phyloP scores from a whole-genome alignment of 768 basidiomycete genomes.

The Hirschioporus abietinus region DNA sequence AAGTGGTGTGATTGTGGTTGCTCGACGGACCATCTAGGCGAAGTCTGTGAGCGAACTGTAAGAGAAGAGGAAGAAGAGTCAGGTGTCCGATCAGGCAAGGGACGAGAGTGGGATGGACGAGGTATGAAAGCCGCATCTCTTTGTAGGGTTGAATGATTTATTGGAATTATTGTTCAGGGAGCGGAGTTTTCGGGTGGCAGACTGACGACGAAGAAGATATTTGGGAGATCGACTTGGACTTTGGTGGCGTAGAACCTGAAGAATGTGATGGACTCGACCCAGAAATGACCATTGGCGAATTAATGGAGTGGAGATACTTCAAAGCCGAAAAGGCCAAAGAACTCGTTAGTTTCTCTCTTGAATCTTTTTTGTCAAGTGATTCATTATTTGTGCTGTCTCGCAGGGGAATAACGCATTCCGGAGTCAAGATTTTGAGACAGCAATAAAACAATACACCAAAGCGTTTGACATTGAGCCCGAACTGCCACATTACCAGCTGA shows the following conservation, averaged over 20 bases:
- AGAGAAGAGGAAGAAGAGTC: slow-evolving; percentile 63
- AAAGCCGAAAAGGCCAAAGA: slow-evolving; percentile 71
- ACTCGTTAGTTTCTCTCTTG: slow-evolving; percentile 34
- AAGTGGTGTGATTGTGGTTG: slow-evolving; percentile 84
- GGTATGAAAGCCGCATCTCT: slow-evolving; percentile 28
- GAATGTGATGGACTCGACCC: slow-evolving; percentile 35
- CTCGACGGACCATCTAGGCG: slow-evolving; percentile 71
- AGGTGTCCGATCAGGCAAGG: slow-evolving; percentile 55
- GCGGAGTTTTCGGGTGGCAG: slow-evolving; percentile 68
- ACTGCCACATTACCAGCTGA: slow-evolving; percentile 70
- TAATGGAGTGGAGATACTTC: slow-evolving; percentile 71
- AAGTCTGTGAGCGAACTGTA: slow-evolving; percentile 71
- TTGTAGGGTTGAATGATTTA: background rate
- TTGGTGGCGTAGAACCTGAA: slow-evolving; percentile 49
- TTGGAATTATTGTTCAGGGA: slow-evolving; percentile 27
- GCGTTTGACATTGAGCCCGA: slow-evolving; percentile 66
- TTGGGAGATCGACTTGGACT: slow-evolving; percentile 69
- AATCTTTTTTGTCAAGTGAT: slow-evolving; percentile 6
- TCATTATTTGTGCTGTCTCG: slow-evolving; percentile 1
- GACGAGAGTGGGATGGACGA: slow-evolving; percentile 72
- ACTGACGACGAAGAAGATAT: slow-evolving; percentile 72
- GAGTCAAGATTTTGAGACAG: slow-evolving; percentile 48
- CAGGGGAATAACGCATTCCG: slow-evolving; percentile 71
- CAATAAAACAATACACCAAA: slow-evolving; percentile 52
- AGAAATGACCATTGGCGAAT: slow-evolving; percentile 65